A percentile compares a stretch with the other conserved stretches of the same genome.
Conservation (phyloP, 805 yeast species). For the Suhomyces tanzawaensis region DNA sequence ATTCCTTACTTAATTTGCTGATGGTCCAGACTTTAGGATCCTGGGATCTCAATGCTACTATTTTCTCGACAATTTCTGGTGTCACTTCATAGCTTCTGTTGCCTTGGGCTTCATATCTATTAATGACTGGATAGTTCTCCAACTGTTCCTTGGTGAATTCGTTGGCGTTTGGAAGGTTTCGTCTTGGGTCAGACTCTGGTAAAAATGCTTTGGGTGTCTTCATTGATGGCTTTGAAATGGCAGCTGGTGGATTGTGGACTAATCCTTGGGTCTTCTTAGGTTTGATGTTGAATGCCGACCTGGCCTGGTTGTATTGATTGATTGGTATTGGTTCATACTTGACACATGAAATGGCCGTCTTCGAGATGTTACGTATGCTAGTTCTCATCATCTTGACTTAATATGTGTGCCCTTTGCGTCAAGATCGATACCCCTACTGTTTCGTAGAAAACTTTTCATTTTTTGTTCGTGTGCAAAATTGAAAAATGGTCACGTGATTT, state of each 20-base stretch:
- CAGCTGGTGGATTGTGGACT: conserved; percentile 61
- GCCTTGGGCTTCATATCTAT: conserved; percentile 29
- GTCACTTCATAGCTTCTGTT: conserved; percentile 54
- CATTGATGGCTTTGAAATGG: conserved; percentile 39
- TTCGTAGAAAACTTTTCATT: conserved; percentile 4
- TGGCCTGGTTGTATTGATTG: conserved; percentile 55
- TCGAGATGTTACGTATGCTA: conserved; percentile 9
- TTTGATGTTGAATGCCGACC: conserved; percentile 67
- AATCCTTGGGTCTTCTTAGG: conserved; percentile 57
- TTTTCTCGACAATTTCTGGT: conserved; percentile 56
- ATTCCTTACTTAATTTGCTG: conserved; percentile 58
- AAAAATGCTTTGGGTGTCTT: conserved; percentile 70
- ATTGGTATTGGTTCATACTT: conserved; percentile 43
- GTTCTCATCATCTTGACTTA: conserved; percentile 6
- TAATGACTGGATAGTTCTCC: conserved; percentile 41
- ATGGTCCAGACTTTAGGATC: conserved; percentile 68
- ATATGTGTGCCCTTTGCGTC: not conserved
- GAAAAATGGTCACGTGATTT: not conserved
- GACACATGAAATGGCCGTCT: conserved; percentile 11
- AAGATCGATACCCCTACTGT: not conserved
- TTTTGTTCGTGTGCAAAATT: not conserved
- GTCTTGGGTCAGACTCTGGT: conserved; percentile 60
- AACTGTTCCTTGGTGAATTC: conserved; percentile 35
- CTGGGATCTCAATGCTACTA: conserved; percentile 49
- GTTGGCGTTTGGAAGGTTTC: conserved; percentile 29